Evolutionary conservation across 176 grass and related monocot species (phyloP), one percentile per base, ranked within the genome.

Genomic region (Olyra latifolia): DNA sequence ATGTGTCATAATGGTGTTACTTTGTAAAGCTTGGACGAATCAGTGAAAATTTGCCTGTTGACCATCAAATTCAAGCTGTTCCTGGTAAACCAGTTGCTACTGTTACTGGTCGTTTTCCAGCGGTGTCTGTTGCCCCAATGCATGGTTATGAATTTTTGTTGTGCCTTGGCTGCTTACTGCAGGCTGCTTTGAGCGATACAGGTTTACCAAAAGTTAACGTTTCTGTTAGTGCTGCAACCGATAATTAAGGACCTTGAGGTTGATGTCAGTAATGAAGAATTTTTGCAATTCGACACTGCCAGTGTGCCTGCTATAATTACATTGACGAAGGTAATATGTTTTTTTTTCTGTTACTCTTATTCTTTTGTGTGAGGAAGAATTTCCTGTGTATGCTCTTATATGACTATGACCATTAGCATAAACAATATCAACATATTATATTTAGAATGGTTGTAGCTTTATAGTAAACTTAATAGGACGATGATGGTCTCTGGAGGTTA

Each of bases 141-240:
- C 3, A 6, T 57, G 30, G 15, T 11, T 30, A 22, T 35, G n/a
- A 68, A 50, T 80, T 81, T 40, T 47, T 86, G 39, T 45, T 70
- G 25, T 64, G 30, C n/a, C 15, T 44, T 52, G n/a, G 10, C 28
- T 72, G 10, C 29, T 74, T 69, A 43, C 57, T 82, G 38, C 78
- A 98, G 92, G 95, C 84, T 80, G 95, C 95, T 74, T 87, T 98
- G 83, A 90, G 82, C 75, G 93, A 94, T 91, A 94, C 95, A 79
- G 92, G 92, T 72, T 84, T 98, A 69, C 95, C 94, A 80, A 98
- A 92, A 89, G 92, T 94, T 64, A 94, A 82, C 53, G 85, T 94
- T 80, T 88, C 85, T 82, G 48, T 87, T 49, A 93, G 65, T 75
- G 41, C 91, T 50, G 79, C 85, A 60, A 62, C 83, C 58, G 88